A percentile compares a stretch with the other conserved stretches of the same genome.
Evolutionary conservation across 2,329 filamentous ascomycete species (phyloP).

Genomic region (Acrodontium crateriforme): DNA sequence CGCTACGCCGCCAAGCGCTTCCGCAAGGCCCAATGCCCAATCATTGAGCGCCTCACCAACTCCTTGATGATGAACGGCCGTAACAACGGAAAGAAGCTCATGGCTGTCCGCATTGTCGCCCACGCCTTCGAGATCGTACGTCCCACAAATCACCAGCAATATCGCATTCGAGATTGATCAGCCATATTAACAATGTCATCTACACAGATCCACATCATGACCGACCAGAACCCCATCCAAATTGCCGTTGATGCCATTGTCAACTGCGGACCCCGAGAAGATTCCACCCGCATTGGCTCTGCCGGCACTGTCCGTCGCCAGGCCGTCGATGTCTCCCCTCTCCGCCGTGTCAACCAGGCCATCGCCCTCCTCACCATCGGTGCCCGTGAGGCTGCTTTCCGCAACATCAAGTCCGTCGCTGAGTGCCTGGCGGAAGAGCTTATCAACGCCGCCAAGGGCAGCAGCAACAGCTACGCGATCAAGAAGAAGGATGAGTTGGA

Average conservation of each 20-base stretch:
- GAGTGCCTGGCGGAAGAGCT: conserved; percentile 99
- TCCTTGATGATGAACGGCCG: conserved; percentile 99
- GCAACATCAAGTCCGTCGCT: conserved; percentile 99
- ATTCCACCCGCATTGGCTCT: conserved; percentile 98
- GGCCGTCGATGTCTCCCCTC: conserved; percentile 98
- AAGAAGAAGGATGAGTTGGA: conserved; percentile 99
- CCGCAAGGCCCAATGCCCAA: conserved; percentile 99
- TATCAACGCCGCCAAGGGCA: conserved; percentile 99
- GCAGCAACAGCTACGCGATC: conserved; percentile 99
- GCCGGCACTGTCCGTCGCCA: conserved; percentile 99
- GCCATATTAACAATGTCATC: conserved; percentile 1
- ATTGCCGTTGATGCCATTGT: conserved; percentile 98
- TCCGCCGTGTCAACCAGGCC: conserved; percentile 99
- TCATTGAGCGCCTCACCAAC: conserved; percentile 99
- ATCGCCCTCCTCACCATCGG: conserved; percentile 98
- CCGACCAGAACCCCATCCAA: conserved; percentile 99
- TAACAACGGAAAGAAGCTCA: conserved; percentile 99
- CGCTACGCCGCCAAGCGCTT: conserved; percentile 99
- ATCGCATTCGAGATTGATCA: no score
- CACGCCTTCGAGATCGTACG: conserved; percentile 99
- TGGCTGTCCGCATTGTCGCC: conserved; percentile 98
- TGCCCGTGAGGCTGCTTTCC: conserved; percentile 96
- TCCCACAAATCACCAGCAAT: no score
- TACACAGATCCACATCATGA: conserved; percentile 97
- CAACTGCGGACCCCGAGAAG: conserved; percentile 99